Conservation (phyloP, 208 protist species). For the Leishmania gerbilli region DNA sequence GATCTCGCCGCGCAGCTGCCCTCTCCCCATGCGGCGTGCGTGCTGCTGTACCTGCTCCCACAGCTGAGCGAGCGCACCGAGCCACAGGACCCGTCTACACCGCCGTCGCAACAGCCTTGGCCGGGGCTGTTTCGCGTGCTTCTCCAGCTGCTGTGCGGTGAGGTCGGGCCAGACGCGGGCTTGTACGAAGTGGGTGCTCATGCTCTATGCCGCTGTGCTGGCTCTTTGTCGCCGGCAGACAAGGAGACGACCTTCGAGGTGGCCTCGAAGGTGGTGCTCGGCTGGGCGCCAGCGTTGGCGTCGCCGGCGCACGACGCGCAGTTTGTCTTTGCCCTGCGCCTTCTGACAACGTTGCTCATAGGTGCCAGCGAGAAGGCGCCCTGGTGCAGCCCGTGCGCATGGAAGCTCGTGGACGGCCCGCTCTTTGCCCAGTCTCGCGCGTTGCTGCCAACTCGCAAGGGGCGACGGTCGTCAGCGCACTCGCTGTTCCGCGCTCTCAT, state of each 20-base stretch:
- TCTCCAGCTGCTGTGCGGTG: constrained; percentile 22
- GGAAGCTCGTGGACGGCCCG: constrained; percentile 13
- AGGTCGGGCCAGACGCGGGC: not conserved
- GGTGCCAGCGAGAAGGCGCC: not conserved
- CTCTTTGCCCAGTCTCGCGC: constrained; percentile 7
- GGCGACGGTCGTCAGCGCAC: not conserved
- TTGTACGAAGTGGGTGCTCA: constrained; percentile 10
- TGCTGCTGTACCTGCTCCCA: constrained; percentile 22
- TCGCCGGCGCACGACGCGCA: not conserved
- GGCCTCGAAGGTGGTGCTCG: constrained; percentile 1
- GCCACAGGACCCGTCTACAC: not conserved
- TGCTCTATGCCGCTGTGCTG: constrained; percentile 6
- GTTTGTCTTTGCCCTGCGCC: constrained; percentile 15
- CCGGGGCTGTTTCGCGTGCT: constrained; percentile 20
- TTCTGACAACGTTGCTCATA: constrained; percentile 14
- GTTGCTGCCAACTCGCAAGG: not conserved
- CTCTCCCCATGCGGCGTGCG: constrained; percentile 17
- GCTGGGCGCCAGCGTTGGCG: not conserved
- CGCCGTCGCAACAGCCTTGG: constrained; percentile 10
- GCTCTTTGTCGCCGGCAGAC: not conserved
- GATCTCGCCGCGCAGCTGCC: not conserved
- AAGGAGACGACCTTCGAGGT: not conserved
- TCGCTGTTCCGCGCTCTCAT: not conserved
- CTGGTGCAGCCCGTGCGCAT: constrained; percentile 2
- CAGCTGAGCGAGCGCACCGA: constrained; percentile 10